A percentile compares a stretch with the other conserved stretches of the same genome.
Evolutionary conservation across 108 stramenopile genomes (phyloP).

Genomic region (Mayamaea pseudoterrestris): DNA sequence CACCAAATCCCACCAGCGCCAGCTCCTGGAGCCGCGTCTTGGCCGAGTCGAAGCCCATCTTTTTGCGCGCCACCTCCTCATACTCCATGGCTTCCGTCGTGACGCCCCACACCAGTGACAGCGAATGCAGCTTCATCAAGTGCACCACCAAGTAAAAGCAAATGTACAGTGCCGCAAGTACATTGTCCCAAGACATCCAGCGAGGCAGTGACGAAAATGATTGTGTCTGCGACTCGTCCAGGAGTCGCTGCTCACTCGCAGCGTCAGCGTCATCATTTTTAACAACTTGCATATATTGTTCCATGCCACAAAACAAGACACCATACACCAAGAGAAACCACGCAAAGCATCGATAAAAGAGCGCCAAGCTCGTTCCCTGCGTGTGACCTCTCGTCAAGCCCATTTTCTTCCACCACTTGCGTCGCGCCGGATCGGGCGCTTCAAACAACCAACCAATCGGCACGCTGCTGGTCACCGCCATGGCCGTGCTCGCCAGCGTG

Average conservation of each 20-base stretch:
- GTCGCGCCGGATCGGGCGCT: conserved; percentile 71
- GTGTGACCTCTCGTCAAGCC: conserved; percentile 85
- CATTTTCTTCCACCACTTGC: conserved; percentile 62
- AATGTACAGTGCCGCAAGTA: conserved; percentile 50
- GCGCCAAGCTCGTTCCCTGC: conserved; percentile 70
- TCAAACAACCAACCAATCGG: conserved; percentile 90
- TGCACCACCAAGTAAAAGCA: conserved; percentile 79
- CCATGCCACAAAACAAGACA: conserved; percentile 37
- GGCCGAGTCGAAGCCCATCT: background rate
- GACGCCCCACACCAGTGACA: conserved; percentile 79
- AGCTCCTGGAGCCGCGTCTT: conserved; percentile 48
- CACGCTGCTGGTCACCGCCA: conserved; percentile 64
- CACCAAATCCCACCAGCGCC: conserved; percentile 77
- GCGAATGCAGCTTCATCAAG: conserved; percentile 79
- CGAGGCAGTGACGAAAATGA: no score
- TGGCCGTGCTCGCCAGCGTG: conserved; percentile 51
- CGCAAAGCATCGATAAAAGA: conserved; percentile 80
- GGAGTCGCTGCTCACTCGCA: background rate
- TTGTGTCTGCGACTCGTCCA: background rate
- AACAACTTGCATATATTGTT: no score
- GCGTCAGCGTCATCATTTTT: background rate
- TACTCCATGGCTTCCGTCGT: conserved; percentile 88
- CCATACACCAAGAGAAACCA: conserved; percentile 54
- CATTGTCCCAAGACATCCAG: no score
- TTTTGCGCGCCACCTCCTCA: conserved; percentile 62